Evolutionary conservation across 352 stramenopile species (phyloP).

Genomic region (Phytopythium kandeliae): DNA sequence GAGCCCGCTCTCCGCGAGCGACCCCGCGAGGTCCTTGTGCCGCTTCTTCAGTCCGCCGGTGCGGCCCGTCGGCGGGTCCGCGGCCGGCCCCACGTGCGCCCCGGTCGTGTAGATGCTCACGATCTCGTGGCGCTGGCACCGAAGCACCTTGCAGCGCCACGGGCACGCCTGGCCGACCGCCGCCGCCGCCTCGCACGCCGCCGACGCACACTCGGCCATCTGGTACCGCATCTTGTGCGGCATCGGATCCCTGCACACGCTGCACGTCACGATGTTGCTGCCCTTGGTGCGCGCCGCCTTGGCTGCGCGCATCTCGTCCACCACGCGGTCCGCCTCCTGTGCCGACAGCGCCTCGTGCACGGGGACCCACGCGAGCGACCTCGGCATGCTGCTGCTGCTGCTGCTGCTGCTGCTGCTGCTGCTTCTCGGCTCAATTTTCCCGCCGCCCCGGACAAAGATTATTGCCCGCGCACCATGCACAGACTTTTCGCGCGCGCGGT

Average conservation of each 20-base stretch:
- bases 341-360: neutral
- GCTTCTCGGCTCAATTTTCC: too few relatives aligned
- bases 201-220: neutral
- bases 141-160: neutral
- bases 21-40: neutral
- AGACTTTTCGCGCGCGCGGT: too few relatives aligned
- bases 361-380: neutral
- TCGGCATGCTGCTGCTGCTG: too few relatives aligned
- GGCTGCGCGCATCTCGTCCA: neutral
- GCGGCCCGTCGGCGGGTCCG: neutral
- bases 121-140: neutral
- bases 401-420: too few relatives aligned
- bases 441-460: too few relatives aligned
- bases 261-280: neutral
- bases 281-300: neutral
- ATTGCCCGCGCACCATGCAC: too few relatives aligned
- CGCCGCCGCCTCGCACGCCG: too few relatives aligned
- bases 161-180: neutral
- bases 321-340: neutral
- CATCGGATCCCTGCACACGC: neutral
- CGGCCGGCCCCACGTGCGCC: neutral
- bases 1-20: neutral
- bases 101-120: neutral
- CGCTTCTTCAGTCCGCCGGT: neutral
- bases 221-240: neutral